These are phyloP conservation scores for Verticillium nubilum DNA, from an alignment of 2,329 filamentous ascomycete species.

Conservation along the genomic window DNA sequence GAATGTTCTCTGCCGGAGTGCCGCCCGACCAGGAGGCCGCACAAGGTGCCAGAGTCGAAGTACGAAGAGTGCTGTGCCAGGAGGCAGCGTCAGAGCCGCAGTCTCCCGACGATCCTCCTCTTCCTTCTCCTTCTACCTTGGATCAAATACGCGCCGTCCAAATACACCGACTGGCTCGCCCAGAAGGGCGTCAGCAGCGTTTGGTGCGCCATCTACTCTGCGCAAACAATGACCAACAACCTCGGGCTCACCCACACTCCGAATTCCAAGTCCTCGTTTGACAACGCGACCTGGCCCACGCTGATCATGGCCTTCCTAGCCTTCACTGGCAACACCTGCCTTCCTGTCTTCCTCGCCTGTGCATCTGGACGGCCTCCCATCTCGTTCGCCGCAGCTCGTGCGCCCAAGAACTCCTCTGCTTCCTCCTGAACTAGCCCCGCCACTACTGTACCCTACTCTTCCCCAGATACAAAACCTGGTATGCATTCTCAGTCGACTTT, in stretches of 20 bases:
- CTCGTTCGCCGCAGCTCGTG: constrained; percentile 29
- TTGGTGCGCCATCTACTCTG: constrained; percentile 47
- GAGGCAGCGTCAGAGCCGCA: too few relatives aligned
- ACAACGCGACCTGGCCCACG: constrained; percentile 34
- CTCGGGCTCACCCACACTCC: constrained; percentile 49
- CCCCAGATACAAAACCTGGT: constrained; percentile 52
- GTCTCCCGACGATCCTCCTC: too few relatives aligned
- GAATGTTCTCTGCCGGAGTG: too few relatives aligned
- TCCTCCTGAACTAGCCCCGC: constrained; percentile 57
- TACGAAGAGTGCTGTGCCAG: too few relatives aligned
- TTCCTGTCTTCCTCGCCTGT: constrained; percentile 50
- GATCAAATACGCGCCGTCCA: constrained; percentile 33
- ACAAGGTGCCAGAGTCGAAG: too few relatives aligned
- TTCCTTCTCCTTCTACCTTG: constrained; percentile 32
- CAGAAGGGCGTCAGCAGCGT: constrained; percentile 31
- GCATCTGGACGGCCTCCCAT: constrained; percentile 51
- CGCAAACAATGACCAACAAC: constrained; percentile 46
- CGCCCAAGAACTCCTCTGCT: constrained; percentile 40
- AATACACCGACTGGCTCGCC: constrained; percentile 32
- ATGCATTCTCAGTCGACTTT: too few relatives aligned
- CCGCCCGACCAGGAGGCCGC: too few relatives aligned
- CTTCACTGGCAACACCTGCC: constrained; percentile 48
- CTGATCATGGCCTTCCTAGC: constrained; percentile 42
- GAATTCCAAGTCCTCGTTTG: constrained; percentile 46
- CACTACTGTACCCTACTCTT: constrained; percentile 60